phyloP scores from a whole-genome alignment of 371 early-diverging fungal genomes.

The Choanephora cucurbitarum region DNA sequence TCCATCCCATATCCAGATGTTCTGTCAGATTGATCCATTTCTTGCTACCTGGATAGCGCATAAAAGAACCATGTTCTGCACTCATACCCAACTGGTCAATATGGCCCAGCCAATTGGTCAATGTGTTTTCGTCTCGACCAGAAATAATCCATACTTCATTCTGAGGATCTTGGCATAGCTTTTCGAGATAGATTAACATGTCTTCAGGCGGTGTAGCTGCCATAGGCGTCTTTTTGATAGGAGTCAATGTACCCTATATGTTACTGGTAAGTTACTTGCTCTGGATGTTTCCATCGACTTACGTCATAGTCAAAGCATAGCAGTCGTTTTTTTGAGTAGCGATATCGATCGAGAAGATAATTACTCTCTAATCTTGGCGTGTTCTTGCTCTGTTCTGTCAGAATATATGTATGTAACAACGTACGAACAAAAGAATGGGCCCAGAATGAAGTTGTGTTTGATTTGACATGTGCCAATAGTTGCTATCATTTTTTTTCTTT shows the following conservation, averaged over 20 bases:
- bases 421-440: constrained; percentile 80
- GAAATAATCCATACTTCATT: constrained; percentile 94
- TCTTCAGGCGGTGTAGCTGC: constrained; percentile 67
- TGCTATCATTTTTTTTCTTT: constrained; percentile 48
- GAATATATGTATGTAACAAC: constrained; percentile 42
- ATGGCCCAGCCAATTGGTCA: constrained; percentile 85
- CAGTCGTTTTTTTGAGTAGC: constrained; percentile 63
- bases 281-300: constrained; percentile 8
- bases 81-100: constrained; percentile 80
- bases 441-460: constrained; percentile 94
- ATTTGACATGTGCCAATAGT: constrained; percentile 83
- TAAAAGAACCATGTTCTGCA: constrained; percentile 76
- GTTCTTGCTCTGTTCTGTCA: constrained; percentile 59
- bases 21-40: constrained; percentile 82
- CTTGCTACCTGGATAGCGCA: constrained; percentile 54
- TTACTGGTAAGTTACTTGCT: background rate
- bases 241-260: constrained; percentile 78
- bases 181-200: constrained; percentile 66
- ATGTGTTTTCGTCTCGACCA: constrained; percentile 83
- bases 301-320: constrained; percentile 91
- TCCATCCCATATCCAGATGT: constrained; percentile 85
- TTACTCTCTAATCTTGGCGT: constrained; percentile 69
- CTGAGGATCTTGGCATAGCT: constrained; percentile 69
- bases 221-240: constrained; percentile 69
- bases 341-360: constrained; percentile 49